Evolutionary conservation across 2,329 filamentous ascomycete genomes (phyloP), one percentile per base, ranked within the genome.

Genomic region (Penicillium sp.): DNA sequence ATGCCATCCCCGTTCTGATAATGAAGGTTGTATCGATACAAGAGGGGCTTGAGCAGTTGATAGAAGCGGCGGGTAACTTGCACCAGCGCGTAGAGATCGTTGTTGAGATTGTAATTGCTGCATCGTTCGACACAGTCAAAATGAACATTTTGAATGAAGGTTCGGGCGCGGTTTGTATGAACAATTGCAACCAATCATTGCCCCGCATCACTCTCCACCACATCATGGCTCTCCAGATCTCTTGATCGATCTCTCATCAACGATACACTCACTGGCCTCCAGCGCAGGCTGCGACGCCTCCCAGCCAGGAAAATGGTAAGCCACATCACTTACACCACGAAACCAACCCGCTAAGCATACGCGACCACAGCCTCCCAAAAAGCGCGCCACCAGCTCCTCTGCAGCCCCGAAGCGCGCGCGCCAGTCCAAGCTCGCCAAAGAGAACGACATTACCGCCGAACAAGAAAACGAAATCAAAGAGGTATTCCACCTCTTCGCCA

Each of bases 401-500:
- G 43, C 65, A n/a, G 60, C 57, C 46, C 60, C 63, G 9, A 70
- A 65, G 52, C 68, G 66, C 56, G 51, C 62, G 45, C 85, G 86
- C 52, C 82, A 82, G 62, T 95, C 90, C 49, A 94, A 89, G 68
- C 87, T 96, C 59, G 91, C 91, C 24, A 91, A 90, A 71, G 89
- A 95, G 64, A 84, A 96, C 77, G 85, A 89, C 67, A 82, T 97
- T 63, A 85, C 82, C 11, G 85, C 84, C 32, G 81, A 85, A 54
- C 86, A 96, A 70, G 91, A 97, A 71, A 78, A 80, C 57, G 89
- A 96, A 71, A 95, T 98, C 64, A 84, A 82, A 61, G 90, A 96
- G 69, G 90, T 90, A 11, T 97, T 93, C 68, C 77, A 80, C 18
- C 78, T 97, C 6, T 98, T 97, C 67, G 74, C 83, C 1, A 55